phyloP scores from a whole-genome alignment of 768 basidiomycete genomes.

The Butyriboletus loyo region DNA sequence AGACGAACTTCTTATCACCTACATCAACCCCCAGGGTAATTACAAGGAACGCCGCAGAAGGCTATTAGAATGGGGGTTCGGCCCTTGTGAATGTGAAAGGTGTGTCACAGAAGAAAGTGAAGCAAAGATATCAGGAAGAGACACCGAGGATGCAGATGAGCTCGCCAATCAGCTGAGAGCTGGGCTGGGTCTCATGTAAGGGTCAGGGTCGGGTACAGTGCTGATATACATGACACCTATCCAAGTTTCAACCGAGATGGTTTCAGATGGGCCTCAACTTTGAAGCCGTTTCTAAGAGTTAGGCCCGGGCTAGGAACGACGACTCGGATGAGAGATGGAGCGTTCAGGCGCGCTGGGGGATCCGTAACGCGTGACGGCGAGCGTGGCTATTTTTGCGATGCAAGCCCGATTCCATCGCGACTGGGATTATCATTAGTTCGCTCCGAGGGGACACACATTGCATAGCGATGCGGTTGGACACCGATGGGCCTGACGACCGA shows the following conservation, averaged over 20 bases:
- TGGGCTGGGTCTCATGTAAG: conserved; percentile 51
- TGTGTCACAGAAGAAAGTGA: conserved; percentile 59
- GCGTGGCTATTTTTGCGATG: too few species aligned
- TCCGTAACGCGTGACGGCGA: too few species aligned
- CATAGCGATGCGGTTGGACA: too few species aligned
- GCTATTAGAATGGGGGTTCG: conserved; percentile 75
- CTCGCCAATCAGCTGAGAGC: conserved; percentile 62
- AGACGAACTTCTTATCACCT: conserved; percentile 75
- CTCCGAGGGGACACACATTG: too few species aligned
- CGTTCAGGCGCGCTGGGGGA: too few species aligned
- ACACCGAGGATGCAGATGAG: conserved; percentile 34
- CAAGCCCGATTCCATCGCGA: too few species aligned
- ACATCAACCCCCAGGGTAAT: conserved; percentile 60
- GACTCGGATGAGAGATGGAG: too few species aligned
- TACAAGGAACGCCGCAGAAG: conserved; percentile 45
- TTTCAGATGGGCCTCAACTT: too few species aligned
- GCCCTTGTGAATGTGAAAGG: conserved; percentile 60
- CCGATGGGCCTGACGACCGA: too few species aligned
- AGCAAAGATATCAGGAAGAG: conserved; percentile 7
- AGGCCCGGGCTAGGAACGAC: too few species aligned
- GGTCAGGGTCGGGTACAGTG: not conserved
- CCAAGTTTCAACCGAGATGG: not conserved
- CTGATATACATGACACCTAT: not conserved
- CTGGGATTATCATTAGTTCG: not conserved
- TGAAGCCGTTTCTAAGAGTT: too few species aligned